Conservation (phyloP, 371 early-diverging fungal genomes). For the Rhizopus arrhizus region DNA sequence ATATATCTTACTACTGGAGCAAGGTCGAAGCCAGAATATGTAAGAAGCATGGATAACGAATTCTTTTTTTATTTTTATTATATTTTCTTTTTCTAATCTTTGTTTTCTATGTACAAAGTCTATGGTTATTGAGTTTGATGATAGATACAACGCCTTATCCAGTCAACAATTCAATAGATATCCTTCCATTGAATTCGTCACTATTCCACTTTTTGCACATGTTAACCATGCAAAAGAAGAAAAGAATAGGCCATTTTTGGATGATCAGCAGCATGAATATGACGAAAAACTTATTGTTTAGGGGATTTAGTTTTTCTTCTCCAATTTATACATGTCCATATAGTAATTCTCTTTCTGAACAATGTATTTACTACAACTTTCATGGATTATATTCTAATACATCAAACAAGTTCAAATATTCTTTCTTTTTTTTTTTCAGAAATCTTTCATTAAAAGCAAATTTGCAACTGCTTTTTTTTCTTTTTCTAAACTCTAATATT, state of each 20-base stretch:
- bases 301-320: too few relatives aligned
- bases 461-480: too few relatives aligned
- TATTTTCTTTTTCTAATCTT: neutral
- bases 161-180: slow-evolving; percentile 29
- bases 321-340: too few relatives aligned
- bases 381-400: too few relatives aligned
- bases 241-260: slow-evolving; percentile 1
- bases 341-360: too few relatives aligned
- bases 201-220: slow-evolving; percentile 30
- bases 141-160: slow-evolving; percentile 29
- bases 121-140: slow-evolving; percentile 39
- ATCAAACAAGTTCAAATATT: too few relatives aligned
- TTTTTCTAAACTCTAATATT: too few relatives aligned
- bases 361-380: too few relatives aligned
- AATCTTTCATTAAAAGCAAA: too few relatives aligned
- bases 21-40: slow-evolving; percentile 19
- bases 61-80: neutral
- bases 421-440: too few relatives aligned
- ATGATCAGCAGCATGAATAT: slow-evolving; percentile 11
- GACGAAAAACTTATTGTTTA: slow-evolving; percentile 27
- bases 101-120: slow-evolving; percentile 10
- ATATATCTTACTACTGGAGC: slow-evolving; percentile 2
- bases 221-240: slow-evolving; percentile 5
- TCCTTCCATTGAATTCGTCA: slow-evolving; percentile 32
- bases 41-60: slow-evolving; percentile 5